Percentiles rank a stretch among this genome's conserved stretches.
Conservation (phyloP, 148 eudicot species). For the Euryodendron excelsum region DNA sequence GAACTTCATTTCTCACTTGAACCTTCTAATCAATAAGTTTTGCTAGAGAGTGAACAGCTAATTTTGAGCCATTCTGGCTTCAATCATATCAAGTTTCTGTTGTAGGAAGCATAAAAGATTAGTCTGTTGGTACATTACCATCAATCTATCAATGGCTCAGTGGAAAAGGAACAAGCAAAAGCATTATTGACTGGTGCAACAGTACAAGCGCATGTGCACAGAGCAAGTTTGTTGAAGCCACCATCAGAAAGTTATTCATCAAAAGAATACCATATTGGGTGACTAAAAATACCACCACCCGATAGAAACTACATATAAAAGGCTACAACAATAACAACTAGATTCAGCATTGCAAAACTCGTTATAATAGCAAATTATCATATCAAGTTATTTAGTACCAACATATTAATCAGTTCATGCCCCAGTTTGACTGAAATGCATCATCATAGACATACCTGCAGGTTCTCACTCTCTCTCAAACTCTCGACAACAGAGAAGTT, state of each 20-base stretch:
- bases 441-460: constrained; percentile 61
- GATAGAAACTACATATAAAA: neutral
- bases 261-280: neutral
- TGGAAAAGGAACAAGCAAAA: too few species aligned
- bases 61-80: neutral
- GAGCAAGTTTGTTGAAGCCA: neutral
- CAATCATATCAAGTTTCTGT: too few species aligned
- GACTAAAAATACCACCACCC: neutral
- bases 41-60: neutral
- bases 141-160: too few species aligned
- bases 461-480: constrained; percentile 88
- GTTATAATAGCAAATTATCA: neutral
- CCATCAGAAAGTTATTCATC: neutral
- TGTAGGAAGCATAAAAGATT: too few species aligned
- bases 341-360: neutral
- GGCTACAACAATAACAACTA: neutral
- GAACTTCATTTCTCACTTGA: neutral
- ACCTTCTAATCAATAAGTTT: neutral
- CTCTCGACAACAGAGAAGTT: constrained; percentile 85
- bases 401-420: neutral
- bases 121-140: too few species aligned
- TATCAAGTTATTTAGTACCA: neutral
- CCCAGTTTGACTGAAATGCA: neutral
- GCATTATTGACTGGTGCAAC: neutral
- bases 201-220: neutral